A percentile compares a stretch with the other conserved stretches of the same genome.
Evolutionary conservation across 2,329 filamentous ascomycete genomes (phyloP).

Genomic region (Neofusicoccum ribis): DNA sequence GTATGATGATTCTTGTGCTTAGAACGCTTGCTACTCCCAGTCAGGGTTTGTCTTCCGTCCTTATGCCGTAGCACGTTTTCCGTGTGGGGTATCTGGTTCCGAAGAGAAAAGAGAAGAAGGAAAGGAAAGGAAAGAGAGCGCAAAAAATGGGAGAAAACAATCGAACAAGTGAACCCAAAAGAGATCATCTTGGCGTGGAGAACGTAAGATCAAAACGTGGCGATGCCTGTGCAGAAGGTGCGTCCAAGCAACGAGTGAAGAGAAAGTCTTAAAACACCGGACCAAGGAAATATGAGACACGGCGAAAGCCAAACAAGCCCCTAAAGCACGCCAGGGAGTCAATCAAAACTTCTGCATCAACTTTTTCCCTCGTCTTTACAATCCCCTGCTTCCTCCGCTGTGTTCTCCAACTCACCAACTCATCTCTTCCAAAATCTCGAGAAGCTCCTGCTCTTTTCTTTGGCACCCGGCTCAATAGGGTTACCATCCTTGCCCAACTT

Average conservation of each 20-base stretch:
- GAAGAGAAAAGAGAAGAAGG: not conserved
- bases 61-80: not conserved
- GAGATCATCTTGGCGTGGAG: not conserved
- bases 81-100: not conserved
- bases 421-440: slow-evolving; percentile 16
- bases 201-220: not conserved
- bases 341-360: no score
- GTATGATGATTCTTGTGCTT: no score
- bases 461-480: not conserved
- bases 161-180: not conserved
- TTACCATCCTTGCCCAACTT: slow-evolving; percentile 17
- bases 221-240: not conserved
- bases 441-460: not conserved
- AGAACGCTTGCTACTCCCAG: not conserved
- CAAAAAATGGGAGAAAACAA: not conserved
- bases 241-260: not conserved
- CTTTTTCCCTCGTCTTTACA: not conserved
- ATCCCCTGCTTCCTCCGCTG: no score
- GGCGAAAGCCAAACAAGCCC: not conserved
- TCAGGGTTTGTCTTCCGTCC: not conserved
- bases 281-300: not conserved
- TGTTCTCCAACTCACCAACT: not conserved
- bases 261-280: not conserved
- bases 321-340: not conserved
- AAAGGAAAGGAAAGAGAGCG: not conserved